Percentiles rank a stretch among this genome's conserved stretches.
Conservation (phyloP, 2,329 filamentous ascomycete genomes). For the Thielaviopsis punctulata region DNA sequence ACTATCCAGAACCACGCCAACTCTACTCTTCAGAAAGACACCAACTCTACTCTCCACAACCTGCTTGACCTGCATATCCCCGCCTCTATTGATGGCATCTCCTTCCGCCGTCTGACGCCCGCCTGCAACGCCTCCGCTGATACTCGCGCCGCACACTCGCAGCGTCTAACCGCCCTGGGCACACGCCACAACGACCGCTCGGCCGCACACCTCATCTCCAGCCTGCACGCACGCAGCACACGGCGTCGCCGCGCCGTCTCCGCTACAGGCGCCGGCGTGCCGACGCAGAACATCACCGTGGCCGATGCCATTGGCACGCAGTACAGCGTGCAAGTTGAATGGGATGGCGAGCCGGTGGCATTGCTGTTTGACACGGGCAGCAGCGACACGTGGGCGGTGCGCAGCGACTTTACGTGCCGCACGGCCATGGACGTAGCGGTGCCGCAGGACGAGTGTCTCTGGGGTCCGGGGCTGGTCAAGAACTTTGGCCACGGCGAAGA, state of each 20-base stretch:
- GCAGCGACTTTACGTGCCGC: constrained; percentile 25
- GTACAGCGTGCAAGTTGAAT: constrained; percentile 25
- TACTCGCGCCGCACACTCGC: constrained; percentile 17
- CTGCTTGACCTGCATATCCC: constrained; percentile 14
- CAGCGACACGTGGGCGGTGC: constrained; percentile 33
- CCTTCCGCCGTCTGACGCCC: constrained; percentile 21
- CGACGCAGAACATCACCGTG: constrained; percentile 23
- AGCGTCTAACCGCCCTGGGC: constrained; percentile 20
- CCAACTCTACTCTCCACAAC: too few species aligned
- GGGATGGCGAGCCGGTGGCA: constrained; percentile 23
- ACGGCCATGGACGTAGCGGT: constrained; percentile 19
- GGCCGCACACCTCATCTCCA: constrained; percentile 18
- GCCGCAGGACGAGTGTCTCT: constrained; percentile 21
- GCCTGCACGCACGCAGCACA: constrained; percentile 5
- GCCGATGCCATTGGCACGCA: constrained; percentile 24
- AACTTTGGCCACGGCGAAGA: constrained; percentile 25
- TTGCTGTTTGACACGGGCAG: constrained; percentile 34
- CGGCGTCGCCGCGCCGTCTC: not conserved
- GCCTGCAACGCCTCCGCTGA: constrained; percentile 17
- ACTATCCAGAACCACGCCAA: too few species aligned
- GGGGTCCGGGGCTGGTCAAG: constrained; percentile 23
- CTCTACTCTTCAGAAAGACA: too few species aligned
- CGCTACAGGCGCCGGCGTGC: not conserved
- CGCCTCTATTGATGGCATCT: constrained; percentile 22
- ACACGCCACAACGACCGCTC: constrained; percentile 15